These are phyloP conservation scores for Zygoascus hellenicus DNA, from an alignment of 1,139 yeast species.

Conservation along the genomic window DNA sequence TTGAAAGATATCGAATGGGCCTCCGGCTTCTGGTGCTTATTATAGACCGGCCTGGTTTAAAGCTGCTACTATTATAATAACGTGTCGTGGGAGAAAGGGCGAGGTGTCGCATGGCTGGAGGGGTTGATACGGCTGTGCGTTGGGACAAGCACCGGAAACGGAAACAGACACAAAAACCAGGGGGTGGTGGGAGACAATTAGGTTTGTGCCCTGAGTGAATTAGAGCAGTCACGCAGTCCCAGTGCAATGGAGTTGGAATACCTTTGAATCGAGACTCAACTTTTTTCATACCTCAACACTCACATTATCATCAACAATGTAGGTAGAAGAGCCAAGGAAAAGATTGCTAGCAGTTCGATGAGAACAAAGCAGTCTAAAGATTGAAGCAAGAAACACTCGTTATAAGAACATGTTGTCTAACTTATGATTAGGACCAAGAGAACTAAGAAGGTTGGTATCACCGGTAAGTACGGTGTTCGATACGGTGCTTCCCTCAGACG, in stretches of 20 bases:
- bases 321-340: neutral
- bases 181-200: neutral
- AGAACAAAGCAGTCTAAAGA: no score
- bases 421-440: constrained; percentile 76
- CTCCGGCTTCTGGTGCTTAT: neutral
- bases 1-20: neutral
- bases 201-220: neutral
- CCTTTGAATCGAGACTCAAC: constrained; percentile 2
- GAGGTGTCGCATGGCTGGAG: neutral
- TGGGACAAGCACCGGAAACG: no score
- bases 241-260: no score
- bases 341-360: neutral
- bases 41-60: no score
- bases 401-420: neutral
- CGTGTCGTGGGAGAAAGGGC: constrained; percentile 4
- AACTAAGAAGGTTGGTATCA: constrained; percentile 99
- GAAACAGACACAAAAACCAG: no score
- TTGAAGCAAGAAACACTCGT: neutral
- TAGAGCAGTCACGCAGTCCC: constrained; percentile 4
- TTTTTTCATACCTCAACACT: constrained; percentile 8
- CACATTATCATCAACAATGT: constrained; percentile 10
- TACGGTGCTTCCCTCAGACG: constrained; percentile 99
- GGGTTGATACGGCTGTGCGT: neutral
- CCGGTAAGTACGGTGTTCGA: constrained; percentile 99
- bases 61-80: neutral